Percentiles rank a stretch among this genome's conserved stretches.
Conservation (phyloP, 768 basidiomycete species). For the Gelatoporia subvermispora region DNA sequence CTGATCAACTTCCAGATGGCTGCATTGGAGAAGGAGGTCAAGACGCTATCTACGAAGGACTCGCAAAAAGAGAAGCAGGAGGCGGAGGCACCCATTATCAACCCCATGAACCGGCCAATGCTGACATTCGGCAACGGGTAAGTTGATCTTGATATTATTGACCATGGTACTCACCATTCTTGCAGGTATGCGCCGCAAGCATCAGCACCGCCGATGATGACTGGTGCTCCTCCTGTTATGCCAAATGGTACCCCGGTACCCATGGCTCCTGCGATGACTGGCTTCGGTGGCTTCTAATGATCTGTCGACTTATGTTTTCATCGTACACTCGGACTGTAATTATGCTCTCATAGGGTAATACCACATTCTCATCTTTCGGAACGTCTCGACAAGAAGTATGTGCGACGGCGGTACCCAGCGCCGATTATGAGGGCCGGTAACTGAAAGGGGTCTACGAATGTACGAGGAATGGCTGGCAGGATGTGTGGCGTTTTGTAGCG, state of each 20-base stretch:
- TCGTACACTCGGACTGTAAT: slow-evolving; percentile 19
- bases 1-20: slow-evolving; percentile 45
- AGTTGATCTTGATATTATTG: slow-evolving; percentile 2
- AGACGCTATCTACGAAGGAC: slow-evolving; percentile 83
- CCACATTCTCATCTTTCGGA: slow-evolving; percentile 2
- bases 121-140: slow-evolving; percentile 73
- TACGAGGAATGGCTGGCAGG: too few relatives aligned
- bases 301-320: slow-evolving; percentile 7
- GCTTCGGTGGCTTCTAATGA: slow-evolving; percentile 47
- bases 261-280: slow-evolving; percentile 68
- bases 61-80: slow-evolving; percentile 86
- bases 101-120: slow-evolving; percentile 61
- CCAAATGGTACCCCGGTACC: slow-evolving; percentile 51
- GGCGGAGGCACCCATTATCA: slow-evolving; percentile 82
- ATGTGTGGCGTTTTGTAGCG: too few relatives aligned
- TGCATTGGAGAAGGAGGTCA: slow-evolving; percentile 82
- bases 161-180: slow-evolving; percentile 6
- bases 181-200: slow-evolving; percentile 59
- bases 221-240: slow-evolving; percentile 40
- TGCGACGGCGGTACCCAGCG: too few relatives aligned
- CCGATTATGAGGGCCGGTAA: too few relatives aligned
- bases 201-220: slow-evolving; percentile 26
- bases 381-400: too few relatives aligned
- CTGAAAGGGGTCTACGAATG: too few relatives aligned
- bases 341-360: slow-evolving; percentile 14